Evolutionary conservation across 805 yeast species (phyloP).

Genomic region (Nematodospora valgi): DNA sequence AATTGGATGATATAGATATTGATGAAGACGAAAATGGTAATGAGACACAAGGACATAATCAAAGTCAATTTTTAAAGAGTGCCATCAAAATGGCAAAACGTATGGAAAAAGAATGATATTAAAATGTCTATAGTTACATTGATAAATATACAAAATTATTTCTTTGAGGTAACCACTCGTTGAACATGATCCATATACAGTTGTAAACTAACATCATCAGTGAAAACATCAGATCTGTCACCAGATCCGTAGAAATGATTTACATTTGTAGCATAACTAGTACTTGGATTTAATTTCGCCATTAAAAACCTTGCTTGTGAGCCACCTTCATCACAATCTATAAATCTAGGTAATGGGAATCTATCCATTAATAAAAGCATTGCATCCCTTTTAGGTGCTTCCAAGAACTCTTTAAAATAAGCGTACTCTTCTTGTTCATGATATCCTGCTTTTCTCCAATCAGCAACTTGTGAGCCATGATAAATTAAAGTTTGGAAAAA

Average conservation of each 20-base stretch:
- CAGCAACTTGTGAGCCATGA: conserved; percentile 65
- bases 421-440: conserved; percentile 60
- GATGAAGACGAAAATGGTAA: conserved; percentile 15
- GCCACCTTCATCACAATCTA: conserved; percentile 74
- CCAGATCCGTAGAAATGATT: conserved; percentile 22
- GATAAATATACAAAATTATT: too few species aligned
- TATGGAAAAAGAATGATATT: not conserved
- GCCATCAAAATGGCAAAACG: conserved; percentile 3
- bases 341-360: conserved; percentile 69
- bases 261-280: conserved; percentile 45
- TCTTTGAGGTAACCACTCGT: not conserved
- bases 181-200: conserved; percentile 56
- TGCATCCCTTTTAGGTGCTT: conserved; percentile 62
- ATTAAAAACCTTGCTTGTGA: conserved; percentile 70
- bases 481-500: conserved; percentile 66
- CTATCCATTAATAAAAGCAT: conserved; percentile 61
- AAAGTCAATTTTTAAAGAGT: conserved; percentile 2
- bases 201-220: conserved; percentile 60
- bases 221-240: conserved; percentile 32
- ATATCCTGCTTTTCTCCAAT: conserved; percentile 63
- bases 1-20: conserved; percentile 12
- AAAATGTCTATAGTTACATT: not conserved
- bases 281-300: conserved; percentile 68
- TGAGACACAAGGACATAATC: conserved; percentile 11
- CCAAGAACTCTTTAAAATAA: conserved; percentile 56